Evolutionary conservation across 106 monocot species (phyloP).

Genomic region (Agapanthus africanus): DNA sequence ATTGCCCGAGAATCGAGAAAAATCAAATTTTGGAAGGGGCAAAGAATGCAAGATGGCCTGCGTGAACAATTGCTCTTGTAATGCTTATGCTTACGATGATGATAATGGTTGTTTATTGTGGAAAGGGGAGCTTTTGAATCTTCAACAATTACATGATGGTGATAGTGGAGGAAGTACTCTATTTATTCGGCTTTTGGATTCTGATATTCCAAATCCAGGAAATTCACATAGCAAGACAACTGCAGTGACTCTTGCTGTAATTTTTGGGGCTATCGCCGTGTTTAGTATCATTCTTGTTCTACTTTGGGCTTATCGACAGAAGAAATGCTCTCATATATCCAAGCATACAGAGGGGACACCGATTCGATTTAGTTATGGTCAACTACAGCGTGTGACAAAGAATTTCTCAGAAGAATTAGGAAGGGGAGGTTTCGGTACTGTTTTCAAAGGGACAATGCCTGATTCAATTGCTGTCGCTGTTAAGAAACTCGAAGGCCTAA

Average conservation of each 20-base stretch:
- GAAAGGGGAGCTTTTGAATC: conserved; percentile 13
- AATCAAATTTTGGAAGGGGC: background rate
- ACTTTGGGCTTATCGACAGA: background rate
- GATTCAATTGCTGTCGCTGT: conserved; percentile 33
- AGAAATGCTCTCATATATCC: too few species aligned
- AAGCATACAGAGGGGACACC: too few species aligned
- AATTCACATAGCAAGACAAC: conserved; percentile 6
- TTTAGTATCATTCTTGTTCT: background rate
- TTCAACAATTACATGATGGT: conserved; percentile 14
- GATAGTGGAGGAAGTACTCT: conserved; percentile 9
- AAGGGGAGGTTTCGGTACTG: conserved; percentile 47
- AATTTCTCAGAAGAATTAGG: conserved; percentile 58
- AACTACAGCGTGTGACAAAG: too few species aligned
- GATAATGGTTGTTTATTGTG: conserved; percentile 21
- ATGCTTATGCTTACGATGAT: conserved; percentile 14
- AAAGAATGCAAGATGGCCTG: conserved; percentile 19
- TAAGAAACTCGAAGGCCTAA: conserved; percentile 46
- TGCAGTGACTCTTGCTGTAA: conserved; percentile 8
- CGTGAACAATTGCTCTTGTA: conserved; percentile 30
- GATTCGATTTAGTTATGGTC: too few species aligned
- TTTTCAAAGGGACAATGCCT: conserved; percentile 35
- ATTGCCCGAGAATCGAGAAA: conserved; percentile 7
- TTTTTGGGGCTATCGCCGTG: conserved; percentile 1
- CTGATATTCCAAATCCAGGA: conserved; percentile 13
- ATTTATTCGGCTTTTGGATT: conserved; percentile 22